These are phyloP conservation scores for Eimeria maxima DNA, from an alignment of 169 alveolate species.

Conservation along the genomic window DNA sequence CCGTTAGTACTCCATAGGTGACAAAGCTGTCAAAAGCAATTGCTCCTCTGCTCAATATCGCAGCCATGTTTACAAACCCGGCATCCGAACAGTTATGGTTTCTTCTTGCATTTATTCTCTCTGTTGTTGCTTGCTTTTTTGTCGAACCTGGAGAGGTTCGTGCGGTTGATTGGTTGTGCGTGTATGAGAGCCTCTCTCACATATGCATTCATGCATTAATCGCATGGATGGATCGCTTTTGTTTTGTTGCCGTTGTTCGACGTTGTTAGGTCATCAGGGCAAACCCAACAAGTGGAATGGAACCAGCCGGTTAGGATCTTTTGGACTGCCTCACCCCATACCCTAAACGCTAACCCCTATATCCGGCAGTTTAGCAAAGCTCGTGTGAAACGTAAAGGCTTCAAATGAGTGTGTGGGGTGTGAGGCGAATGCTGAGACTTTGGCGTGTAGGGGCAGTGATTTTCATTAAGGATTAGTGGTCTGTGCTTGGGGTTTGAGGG, in stretches of 20 bases:
- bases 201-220: neutral
- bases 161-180: neutral
- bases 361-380: neutral
- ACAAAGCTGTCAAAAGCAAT: too few species aligned
- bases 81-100: neutral
- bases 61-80: neutral
- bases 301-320: neutral
- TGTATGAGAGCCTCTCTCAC: neutral
- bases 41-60: neutral
- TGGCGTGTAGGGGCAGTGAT: neutral
- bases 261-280: constrained; percentile 71
- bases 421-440: neutral
- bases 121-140: neutral
- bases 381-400: neutral
- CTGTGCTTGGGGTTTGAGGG: neutral
- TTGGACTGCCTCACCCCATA: neutral
- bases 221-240: neutral
- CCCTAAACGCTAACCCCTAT: neutral
- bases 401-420: neutral
- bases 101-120: neutral
- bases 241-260: neutral
- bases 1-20: too few species aligned
- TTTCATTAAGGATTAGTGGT: neutral
- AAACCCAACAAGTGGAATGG: constrained; percentile 77
- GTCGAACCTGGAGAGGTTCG: neutral